These are phyloP conservation scores for Durio zibethinus DNA, from an alignment of 345 rosid species.

Conservation along the genomic window DNA sequence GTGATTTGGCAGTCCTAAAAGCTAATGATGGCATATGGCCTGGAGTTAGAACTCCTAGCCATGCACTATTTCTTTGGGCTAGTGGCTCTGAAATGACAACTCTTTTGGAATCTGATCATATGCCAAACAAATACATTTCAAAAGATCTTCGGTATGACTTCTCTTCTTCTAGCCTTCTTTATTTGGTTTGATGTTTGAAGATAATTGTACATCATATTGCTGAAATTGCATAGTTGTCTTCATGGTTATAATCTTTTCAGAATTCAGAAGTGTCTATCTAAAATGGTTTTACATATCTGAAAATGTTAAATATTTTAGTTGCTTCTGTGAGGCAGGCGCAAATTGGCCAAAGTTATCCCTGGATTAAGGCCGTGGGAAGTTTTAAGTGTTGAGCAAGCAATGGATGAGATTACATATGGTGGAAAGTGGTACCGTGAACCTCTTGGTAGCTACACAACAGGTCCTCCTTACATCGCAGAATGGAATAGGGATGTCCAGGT, in stretches of 20 bases:
- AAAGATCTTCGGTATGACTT: conserved; percentile 65
- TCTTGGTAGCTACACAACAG: conserved; percentile 67
- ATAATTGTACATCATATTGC: not conserved
- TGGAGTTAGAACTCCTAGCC: conserved; percentile 79
- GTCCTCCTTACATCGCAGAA: conserved; percentile 74
- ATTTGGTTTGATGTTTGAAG: not conserved
- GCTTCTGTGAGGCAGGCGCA: conserved; percentile 39
- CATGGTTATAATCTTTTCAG: not conserved
- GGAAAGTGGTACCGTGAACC: conserved; percentile 91
- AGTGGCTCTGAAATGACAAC: conserved; percentile 82
- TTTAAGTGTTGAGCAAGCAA: conserved; percentile 86
- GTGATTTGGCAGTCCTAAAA: conserved; percentile 79
- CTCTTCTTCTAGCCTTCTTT: not conserved
- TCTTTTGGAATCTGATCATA: conserved; percentile 70
- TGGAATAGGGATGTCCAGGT: conserved; percentile 70
- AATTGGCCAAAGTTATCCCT: conserved; percentile 65
- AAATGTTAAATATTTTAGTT: conserved; percentile 3
- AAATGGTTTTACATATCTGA: not conserved
- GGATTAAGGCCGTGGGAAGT: conserved; percentile 99
- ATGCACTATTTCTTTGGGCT: conserved; percentile 93
- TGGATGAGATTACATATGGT: conserved; percentile 76
- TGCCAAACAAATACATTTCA: conserved; percentile 94
- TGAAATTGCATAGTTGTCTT: not conserved
- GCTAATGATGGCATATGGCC: conserved; percentile 95
- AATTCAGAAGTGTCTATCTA: not conserved